phyloP scores from a whole-genome alignment of 1,139 yeast species.

The Lodderomyces elongisporus region DNA sequence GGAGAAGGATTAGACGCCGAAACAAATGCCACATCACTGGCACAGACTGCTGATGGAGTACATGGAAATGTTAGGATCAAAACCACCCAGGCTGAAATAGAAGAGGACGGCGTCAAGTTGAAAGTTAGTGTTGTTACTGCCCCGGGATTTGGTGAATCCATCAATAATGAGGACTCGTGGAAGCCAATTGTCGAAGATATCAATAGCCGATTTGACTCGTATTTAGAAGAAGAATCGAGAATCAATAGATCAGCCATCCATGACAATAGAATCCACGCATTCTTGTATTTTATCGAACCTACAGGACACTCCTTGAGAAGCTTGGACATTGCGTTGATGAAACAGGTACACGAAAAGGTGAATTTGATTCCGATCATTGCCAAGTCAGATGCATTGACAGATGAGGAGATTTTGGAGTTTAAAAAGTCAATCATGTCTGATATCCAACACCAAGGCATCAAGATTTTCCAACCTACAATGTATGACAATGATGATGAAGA shows the following conservation, averaged over 20 bases:
- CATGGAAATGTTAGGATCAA: conserved; percentile 50
- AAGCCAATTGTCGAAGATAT: conserved; percentile 89
- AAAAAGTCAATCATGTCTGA: conserved; percentile 75
- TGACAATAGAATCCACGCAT: conserved; percentile 83
- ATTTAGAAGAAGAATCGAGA: conserved; percentile 86
- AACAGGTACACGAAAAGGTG: conserved; percentile 83
- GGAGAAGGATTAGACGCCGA: conserved; percentile 4
- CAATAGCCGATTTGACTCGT: conserved; percentile 78
- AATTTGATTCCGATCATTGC: conserved; percentile 93
- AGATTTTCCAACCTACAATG: conserved; percentile 72
- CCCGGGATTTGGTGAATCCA: conserved; percentile 91
- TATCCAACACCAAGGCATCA: conserved; percentile 68
- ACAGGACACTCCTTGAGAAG: conserved; percentile 92
- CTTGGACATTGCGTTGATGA: conserved; percentile 85
- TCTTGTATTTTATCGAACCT: conserved; percentile 89
- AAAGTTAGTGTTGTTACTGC: conserved; percentile 82
- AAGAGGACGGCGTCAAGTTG: conserved; percentile 89
- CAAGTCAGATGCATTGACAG: conserved; percentile 88
- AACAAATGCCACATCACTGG: conserved; percentile 7
- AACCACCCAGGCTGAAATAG: conserved; percentile 67
- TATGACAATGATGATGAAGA: conserved; percentile 89
- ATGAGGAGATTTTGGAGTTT: conserved; percentile 73
- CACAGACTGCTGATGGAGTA: conserved; percentile 19
- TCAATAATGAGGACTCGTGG: conserved; percentile 89
- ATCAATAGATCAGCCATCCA: conserved; percentile 67